Evolutionary conservation across 2,329 filamentous ascomycete species (phyloP), one percentile per base, ranked within the genome.

Genomic region (Penicillium sp.): DNA sequence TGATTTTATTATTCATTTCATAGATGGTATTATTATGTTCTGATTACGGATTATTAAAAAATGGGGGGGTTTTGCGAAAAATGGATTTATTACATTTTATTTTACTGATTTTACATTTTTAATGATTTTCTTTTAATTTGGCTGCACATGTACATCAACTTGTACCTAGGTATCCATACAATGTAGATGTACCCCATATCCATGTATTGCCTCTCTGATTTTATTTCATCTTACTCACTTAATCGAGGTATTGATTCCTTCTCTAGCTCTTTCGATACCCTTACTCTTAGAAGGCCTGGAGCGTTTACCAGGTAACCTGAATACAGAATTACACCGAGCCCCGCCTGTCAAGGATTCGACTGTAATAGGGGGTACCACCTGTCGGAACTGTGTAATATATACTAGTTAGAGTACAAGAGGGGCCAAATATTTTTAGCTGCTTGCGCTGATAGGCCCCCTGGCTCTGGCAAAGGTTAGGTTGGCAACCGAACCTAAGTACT

Each of bases 331-430:
- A 55, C 58, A 51, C 44, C 43, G 44, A 35, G 55, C 54, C 48
- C 49, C 52, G 45, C 55, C 49, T 58, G 52, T 58, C 58, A 54
- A 58, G 50, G 56, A 58, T 58, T 33, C 9, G 26, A 33, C 14
- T 46, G 27, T 45, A 48, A 55, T 49, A 57, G 44, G 52, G 43
- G 49, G 54, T 52, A 59, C 50, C 43, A 46, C 47, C 16, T 27
- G 35, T 57, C 54, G 57, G 51, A 49, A 55, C 37, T 61, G 58
- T 58, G 56, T 58, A 56, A 61, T 58, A 61, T 48, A 54, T 24
- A 42, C 43, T 19, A 42, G 22, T 55, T 21, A 35, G 33, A 37
- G 52, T 26, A 48, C 39, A 49, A 54, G 52, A 31, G 52, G 52
- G 50, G 39, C 42, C 42, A 45, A 27, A 55, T 61, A 61, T 58